phyloP scores from a whole-genome alignment of 768 basidiomycete genomes.

The Leucogyrophana mollusca region DNA sequence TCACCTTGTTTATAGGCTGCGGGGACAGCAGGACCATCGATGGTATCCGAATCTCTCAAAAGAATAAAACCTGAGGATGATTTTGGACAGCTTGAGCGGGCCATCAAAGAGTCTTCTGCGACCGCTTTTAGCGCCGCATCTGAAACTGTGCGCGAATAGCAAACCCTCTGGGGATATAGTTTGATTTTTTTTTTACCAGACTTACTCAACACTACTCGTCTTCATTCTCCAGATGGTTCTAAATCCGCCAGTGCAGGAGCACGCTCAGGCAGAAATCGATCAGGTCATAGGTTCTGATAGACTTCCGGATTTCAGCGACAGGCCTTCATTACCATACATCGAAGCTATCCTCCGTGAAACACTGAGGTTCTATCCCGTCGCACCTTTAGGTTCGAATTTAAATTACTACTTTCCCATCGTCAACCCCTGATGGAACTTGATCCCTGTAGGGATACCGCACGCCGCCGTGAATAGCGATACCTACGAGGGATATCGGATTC shows the following conservation, averaged over 20 bases:
- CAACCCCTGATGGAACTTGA: constrained; percentile 1
- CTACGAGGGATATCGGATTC: neutral
- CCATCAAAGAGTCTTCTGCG: constrained; percentile 29
- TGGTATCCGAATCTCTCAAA: constrained; percentile 30
- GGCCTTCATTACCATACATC: constrained; percentile 17
- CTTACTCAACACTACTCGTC: constrained; percentile 14
- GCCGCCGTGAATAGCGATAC: neutral
- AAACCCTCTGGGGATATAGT: neutral
- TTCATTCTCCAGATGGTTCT: constrained; percentile 25
- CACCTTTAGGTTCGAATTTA: constrained; percentile 13
- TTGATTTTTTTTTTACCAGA: constrained; percentile 8
- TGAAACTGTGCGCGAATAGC: constrained; percentile 16
- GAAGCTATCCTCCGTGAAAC: constrained; percentile 21
- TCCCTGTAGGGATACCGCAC: constrained; percentile 1
- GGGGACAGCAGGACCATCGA: constrained; percentile 22
- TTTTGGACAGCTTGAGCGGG: constrained; percentile 22
- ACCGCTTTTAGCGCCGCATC: constrained; percentile 27
- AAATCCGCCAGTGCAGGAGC: constrained; percentile 22
- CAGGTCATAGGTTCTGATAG: constrained; percentile 16
- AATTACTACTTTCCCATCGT: no score
- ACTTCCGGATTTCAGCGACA: constrained; percentile 18
- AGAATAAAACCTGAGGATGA: constrained; percentile 11
- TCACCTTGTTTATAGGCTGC: constrained; percentile 11
- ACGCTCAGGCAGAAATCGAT: constrained; percentile 17
- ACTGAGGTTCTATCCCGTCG: constrained; percentile 20